A percentile compares a stretch with the other conserved stretches of the same genome.
Evolutionary conservation across 306 rosid species (phyloP).

Genomic region (Trichosanthes truncata): DNA sequence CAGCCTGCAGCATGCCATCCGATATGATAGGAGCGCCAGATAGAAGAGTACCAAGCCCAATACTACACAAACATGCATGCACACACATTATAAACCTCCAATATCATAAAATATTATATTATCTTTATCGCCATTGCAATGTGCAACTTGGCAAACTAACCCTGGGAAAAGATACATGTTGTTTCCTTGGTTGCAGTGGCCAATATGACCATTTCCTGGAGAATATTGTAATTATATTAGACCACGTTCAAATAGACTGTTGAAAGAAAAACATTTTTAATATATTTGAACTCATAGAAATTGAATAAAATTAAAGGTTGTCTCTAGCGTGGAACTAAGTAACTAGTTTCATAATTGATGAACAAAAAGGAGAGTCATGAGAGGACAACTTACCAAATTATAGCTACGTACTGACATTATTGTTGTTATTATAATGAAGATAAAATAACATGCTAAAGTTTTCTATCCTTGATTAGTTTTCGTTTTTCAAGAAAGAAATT

Average conservation of each 20-base stretch:
- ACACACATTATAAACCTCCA: slow-evolving; percentile 2
- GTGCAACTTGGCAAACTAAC: slow-evolving; percentile 32
- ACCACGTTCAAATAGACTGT: not conserved
- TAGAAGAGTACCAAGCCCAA: slow-evolving; percentile 92
- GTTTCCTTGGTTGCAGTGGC: slow-evolving; percentile 99
- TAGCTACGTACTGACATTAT: not conserved
- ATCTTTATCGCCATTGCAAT: not conserved
- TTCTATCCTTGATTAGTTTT: not conserved
- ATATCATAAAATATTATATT: not conserved
- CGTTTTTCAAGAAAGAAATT: not conserved
- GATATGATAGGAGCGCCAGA: slow-evolving; percentile 79
- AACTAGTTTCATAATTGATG: not conserved
- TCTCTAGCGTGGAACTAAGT: not conserved
- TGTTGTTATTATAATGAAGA: not conserved
- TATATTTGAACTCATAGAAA: not conserved
- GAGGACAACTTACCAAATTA: not conserved
- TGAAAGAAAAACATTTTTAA: not conserved
- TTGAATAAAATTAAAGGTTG: not conserved
- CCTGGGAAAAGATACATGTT: slow-evolving; percentile 99
- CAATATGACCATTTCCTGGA: slow-evolving; percentile 70
- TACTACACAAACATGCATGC: slow-evolving; percentile 39
- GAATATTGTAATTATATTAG: not conserved
- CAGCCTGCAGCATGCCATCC: slow-evolving; percentile 98
- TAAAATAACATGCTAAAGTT: not conserved
- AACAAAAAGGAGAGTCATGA: not conserved